Base-by-base conservation (phyloP, 257 asterid genomes). In the Anisodus acutangulus region DNA sequence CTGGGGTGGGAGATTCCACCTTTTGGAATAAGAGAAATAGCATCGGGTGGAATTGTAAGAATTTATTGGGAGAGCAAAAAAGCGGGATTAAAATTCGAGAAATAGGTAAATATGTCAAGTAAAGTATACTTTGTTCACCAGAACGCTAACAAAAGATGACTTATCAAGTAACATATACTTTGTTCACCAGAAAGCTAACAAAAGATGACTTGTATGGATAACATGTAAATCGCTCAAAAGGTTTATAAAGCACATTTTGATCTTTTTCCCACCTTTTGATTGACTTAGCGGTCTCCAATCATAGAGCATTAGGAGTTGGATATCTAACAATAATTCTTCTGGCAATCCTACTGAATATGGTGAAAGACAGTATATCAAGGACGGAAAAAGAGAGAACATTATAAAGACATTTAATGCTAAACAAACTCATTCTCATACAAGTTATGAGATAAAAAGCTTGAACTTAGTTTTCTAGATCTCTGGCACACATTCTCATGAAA, bases 341-440 rank as follows among this genome's bases (percentile, higher is more conserved):
- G 53, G 78, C 17, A 19, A 47, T 72, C 41, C 1, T 47, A 72
- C 19, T 0, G 6, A 47, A 47, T 72, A 72, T 19, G 60, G 43
- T 72, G 60, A 72, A 72, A 72, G 80, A 45, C 80, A 47, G 60
- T 72, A 72, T 47, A 72, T 19, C 80, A 10, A 72, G 60, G 80
- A 47, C 10, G 60, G 41, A 47, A 72, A 12, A 72, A 72, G 60
- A 47, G 59, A 47, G 59, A 47, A 72, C n/a, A 72, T 26, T 72
- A 47, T 47, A 47, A 51, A 26, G 31, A 47, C 80, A 9, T 72
- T 22, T 72, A n/a, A 47, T 10, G 43, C 15, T 5, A 72, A 72
- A 72, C 80, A 72, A 47, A 22, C 17, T 72, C 41, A 22, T 47
- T 72, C 58, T 47, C 22, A 26, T 72, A 72, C 43, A 72, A 19